Percentiles rank a stretch among this genome's conserved stretches.
Evolutionary conservation across 2,329 filamentous ascomycete genomes (phyloP).

Genomic region (Clonostachys solani): DNA sequence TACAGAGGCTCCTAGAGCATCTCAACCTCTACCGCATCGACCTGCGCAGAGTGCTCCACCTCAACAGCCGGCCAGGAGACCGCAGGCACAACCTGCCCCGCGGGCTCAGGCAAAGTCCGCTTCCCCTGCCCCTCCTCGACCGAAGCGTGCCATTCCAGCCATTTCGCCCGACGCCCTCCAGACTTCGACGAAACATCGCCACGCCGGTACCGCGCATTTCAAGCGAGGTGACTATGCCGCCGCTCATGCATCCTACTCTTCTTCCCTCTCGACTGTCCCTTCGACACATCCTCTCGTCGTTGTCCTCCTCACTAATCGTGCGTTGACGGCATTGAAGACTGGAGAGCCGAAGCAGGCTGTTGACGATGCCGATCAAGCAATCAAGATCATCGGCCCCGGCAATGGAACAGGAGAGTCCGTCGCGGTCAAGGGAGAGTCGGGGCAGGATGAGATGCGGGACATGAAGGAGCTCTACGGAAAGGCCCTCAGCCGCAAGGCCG

Average conservation of each 20-base stretch:
- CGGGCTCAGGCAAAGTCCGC: conserved; percentile 10
- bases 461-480: conserved; percentile 95
- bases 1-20: conserved; percentile 26
- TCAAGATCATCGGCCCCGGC: conserved; percentile 73
- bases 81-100: conserved; percentile 21
- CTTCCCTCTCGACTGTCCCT: conserved; percentile 72
- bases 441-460: conserved; percentile 64
- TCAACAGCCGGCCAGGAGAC: conserved; percentile 21
- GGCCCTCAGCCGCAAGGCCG: conserved; percentile 88
- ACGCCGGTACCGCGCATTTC: conserved; percentile 82
- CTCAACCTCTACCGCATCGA: conserved; percentile 26
- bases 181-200: conserved; percentile 72
- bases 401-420: conserved; percentile 80
- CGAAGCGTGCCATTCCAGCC: conserved; percentile 57
- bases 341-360: conserved; percentile 88
- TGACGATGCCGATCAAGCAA: conserved; percentile 74
- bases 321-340: conserved; percentile 84
- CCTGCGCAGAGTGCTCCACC: conserved; percentile 32
- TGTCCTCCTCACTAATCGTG: conserved; percentile 86
- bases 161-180: conserved; percentile 67
- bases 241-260: conserved; percentile 78
- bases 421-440: conserved; percentile 54
- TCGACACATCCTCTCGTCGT: conserved; percentile 77
- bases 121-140: conserved; percentile 25
- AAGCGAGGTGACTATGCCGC: conserved; percentile 90